phyloP scores from a whole-genome alignment of 2,329 filamentous ascomycete species.

The Epichloe hybrida region DNA sequence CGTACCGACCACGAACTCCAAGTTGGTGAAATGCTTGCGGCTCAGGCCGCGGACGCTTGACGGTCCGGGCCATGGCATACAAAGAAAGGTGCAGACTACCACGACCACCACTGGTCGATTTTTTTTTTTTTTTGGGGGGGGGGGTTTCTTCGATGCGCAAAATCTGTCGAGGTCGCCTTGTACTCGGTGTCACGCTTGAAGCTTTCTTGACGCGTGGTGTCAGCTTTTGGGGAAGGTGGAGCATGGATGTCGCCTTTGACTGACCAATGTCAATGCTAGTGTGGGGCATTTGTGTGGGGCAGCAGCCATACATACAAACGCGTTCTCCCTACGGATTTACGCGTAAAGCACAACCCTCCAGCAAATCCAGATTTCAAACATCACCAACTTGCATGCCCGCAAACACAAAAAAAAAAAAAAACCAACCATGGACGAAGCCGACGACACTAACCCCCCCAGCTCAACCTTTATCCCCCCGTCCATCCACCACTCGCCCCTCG shows the following conservation, averaged over 20 bases:
- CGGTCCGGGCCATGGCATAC: constrained; percentile 21
- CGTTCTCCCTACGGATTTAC: constrained; percentile 1
- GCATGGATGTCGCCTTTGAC: not conserved
- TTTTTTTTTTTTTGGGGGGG: too few species aligned
- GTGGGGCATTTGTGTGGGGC: constrained; percentile 1
- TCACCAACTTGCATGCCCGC: not conserved
- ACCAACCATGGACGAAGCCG: constrained; percentile 6
- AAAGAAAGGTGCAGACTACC: not conserved
- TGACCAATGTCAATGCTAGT: not conserved
- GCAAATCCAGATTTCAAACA: not conserved
- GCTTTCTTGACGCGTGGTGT: not conserved
- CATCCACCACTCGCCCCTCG: constrained; percentile 41
- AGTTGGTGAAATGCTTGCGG: constrained; percentile 20
- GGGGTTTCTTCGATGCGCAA: too few species aligned
- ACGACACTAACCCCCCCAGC: not conserved
- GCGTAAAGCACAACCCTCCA: constrained; percentile 1
- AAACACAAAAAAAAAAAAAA: too few species aligned
- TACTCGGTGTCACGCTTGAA: not conserved
- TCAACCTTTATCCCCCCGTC: constrained; percentile 53
- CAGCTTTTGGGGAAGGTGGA: not conserved
- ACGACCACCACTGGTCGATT: not conserved
- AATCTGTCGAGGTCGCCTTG: not conserved
- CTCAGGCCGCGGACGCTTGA: constrained; percentile 14
- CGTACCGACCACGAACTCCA: constrained; percentile 25
- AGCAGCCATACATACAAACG: constrained; percentile 1